Base-by-base conservation (phyloP, 2,329 filamentous ascomycete species). In the Ophiostoma populinum region DNA sequence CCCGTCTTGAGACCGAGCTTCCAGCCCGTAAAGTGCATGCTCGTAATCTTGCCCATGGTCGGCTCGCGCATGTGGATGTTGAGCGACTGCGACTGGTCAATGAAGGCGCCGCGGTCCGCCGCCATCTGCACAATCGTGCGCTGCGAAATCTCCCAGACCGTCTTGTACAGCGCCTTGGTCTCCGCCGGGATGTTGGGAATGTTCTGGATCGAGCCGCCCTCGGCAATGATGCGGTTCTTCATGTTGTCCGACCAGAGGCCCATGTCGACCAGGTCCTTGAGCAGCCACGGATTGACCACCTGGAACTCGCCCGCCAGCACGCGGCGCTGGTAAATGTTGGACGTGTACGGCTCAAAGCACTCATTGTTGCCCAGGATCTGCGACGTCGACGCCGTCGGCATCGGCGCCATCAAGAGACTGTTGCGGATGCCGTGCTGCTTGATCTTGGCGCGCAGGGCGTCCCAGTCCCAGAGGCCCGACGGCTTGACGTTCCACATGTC, bases 11-110 rank as follows among this genome's bases (percentile, higher is more conserved):
- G 73, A 51, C 90, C 90, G 46, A 95, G 76, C 70, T 95, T 98
- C 90, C 90, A 98, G 49, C 90, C 90, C 32, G 90, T 73, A 54
- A 98, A 98, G 65, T 98, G 90, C 90, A 98, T 98, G 57, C 80
- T 90, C 40, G 90, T 98, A 57, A 98, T 93, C 71, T 98, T 98
- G 62, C 90, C 90, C 87, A 98, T 95, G 34, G 86, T 93, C 27
- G 90, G 90, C 52, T 95, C 87, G 59, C 92, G 92, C 78, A 98
- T 85, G 67, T 98, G 90, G 48, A 98, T 95, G 69, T 98, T 98
- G 49, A 98, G 75, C 10, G 87, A 95, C 60, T 98, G 90, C 34
- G 86, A 94, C 68, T 98, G 90, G 55, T 98, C 90, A 51, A 98
- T 95, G 61, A 90, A 98, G 39, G 90, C 90, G 60, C 90, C 90